Percentiles rank a stretch among this genome's conserved stretches.
Evolutionary conservation across 768 basidiomycete genomes (phyloP).

Genomic region (Cyclocybe cylindracea): DNA sequence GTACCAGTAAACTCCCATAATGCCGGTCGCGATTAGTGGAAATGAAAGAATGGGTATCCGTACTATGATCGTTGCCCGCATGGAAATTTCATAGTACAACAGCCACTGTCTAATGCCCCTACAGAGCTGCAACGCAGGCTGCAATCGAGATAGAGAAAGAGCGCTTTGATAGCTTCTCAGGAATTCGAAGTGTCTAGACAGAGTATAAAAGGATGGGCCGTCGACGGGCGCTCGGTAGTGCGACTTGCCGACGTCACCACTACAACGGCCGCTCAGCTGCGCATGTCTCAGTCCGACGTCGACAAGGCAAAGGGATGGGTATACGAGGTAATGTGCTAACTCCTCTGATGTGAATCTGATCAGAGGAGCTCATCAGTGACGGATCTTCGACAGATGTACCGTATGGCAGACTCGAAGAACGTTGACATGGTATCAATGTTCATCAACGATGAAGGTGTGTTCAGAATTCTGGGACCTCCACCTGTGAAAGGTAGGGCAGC

Average conservation of each 20-base stretch:
- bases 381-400: constrained; percentile 13
- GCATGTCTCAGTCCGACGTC: constrained; percentile 1
- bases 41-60: too few species aligned
- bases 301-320: constrained; percentile 9
- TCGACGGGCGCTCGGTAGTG: background rate
- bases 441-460: constrained; percentile 12
- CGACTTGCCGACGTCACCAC: background rate
- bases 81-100: too few species aligned
- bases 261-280: background rate
- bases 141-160: too few species aligned
- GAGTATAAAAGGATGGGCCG: background rate
- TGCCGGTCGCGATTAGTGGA: too few species aligned
- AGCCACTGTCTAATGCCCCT: too few species aligned
- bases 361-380: background rate
- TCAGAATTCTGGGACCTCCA: constrained; percentile 8
- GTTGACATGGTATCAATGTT: constrained; percentile 13
- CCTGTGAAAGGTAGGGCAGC: constrained; percentile 9
- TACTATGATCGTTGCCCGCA: too few species aligned
- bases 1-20: too few species aligned
- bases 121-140: too few species aligned
- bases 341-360: background rate
- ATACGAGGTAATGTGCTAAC: constrained; percentile 1
- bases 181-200: too few species aligned
- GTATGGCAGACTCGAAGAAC: constrained; percentile 15
- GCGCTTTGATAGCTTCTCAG: too few species aligned